A percentile compares a stretch with the other conserved stretches of the same genome.
These are phyloP conservation scores for Lepidium aucheri DNA, from an alignment of 345 rosid genomes.

Conservation along the genomic window DNA sequence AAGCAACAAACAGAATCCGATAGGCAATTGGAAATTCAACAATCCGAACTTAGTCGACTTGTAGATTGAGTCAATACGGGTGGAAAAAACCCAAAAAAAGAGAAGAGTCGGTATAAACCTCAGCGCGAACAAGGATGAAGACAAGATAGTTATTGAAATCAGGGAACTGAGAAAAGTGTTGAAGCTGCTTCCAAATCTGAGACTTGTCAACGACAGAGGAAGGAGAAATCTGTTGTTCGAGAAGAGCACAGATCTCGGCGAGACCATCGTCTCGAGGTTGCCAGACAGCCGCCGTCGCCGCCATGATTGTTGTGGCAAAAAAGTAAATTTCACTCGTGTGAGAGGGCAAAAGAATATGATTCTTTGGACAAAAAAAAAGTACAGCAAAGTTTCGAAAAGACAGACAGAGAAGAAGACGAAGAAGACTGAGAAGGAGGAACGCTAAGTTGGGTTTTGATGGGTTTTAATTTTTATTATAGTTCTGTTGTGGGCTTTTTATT, in stretches of 20 bases:
- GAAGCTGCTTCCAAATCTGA: slow-evolving; percentile 91
- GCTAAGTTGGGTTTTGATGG: slow-evolving; percentile 19
- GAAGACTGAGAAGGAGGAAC: not conserved
- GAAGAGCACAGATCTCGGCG: slow-evolving; percentile 69
- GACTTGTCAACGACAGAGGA: slow-evolving; percentile 77
- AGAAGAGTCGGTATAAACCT: slow-evolving; percentile 33
- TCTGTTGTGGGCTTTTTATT: slow-evolving; percentile 20
- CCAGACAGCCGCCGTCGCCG: slow-evolving; percentile 59
- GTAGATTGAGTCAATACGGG: slow-evolving; percentile 20
- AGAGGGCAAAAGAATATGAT: slow-evolving; percentile 22
- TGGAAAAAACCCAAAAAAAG: not conserved
- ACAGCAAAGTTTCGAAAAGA: slow-evolving; percentile 21
- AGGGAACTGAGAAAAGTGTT: slow-evolving; percentile 81
- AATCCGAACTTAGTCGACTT: not conserved
- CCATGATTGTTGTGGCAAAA: slow-evolving; percentile 34
- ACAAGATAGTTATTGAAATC: slow-evolving; percentile 97
- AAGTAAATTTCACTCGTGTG: slow-evolving; percentile 20
- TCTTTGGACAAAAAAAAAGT: slow-evolving; percentile 10
- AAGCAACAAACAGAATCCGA: slow-evolving; percentile 1
- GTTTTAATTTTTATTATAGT: not conserved
- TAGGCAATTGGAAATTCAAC: not conserved
- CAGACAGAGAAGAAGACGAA: not conserved
- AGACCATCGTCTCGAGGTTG: slow-evolving; percentile 85
- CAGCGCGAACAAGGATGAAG: slow-evolving; percentile 81
- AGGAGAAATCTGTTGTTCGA: slow-evolving; percentile 89